Base-by-base conservation (phyloP, 768 basidiomycete genomes). In the Butyriboletus loyo region DNA sequence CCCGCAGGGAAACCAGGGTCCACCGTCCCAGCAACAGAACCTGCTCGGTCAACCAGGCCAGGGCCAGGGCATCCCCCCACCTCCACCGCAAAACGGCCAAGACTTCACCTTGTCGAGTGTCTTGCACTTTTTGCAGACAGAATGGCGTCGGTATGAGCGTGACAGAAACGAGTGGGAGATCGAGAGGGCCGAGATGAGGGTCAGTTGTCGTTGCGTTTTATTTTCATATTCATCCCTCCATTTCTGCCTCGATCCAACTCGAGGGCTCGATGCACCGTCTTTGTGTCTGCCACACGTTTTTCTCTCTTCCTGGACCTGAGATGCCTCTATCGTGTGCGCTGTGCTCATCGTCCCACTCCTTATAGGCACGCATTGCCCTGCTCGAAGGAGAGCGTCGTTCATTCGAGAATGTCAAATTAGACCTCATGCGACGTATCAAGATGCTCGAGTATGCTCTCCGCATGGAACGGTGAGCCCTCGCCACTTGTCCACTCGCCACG, bases 111-210 rank as follows among this genome's bases (percentile, higher is more conserved):
- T 98, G 49, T 95, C 94, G 7, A 88, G 84, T 64, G 94, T 98
- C 53, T 80, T 99, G 56, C 97, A 99, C 76, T 99, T 92, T 71
- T 80, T 98, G 46, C 97, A 99, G 75, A 92, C 92, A 21, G 97
- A 99, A 77, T 98, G 95, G 92, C 81, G 97, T 56, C 81, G 92
- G 54, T 98, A 97, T 66, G 97, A 98, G 72, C 86, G 95, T 69
- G 97, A 99, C 75, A 82, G 96, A 65, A 99, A 99, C 69, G 97
- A 99, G 74, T 99, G 96, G 96, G 97, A 99, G 78, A 99, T 99
- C 64, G 97, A 98, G 73, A 80, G 97, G 61, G 97, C 97, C 30
- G 97, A 98, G 73, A 98, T 98, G 95, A 81, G 96, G 80, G 93
- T 94, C 58, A 64, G 90, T 83, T 83, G 38, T 56, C 50, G 56